Conservation (phyloP, 805 yeast genomes). For the Kuraishia molischiana region DNA sequence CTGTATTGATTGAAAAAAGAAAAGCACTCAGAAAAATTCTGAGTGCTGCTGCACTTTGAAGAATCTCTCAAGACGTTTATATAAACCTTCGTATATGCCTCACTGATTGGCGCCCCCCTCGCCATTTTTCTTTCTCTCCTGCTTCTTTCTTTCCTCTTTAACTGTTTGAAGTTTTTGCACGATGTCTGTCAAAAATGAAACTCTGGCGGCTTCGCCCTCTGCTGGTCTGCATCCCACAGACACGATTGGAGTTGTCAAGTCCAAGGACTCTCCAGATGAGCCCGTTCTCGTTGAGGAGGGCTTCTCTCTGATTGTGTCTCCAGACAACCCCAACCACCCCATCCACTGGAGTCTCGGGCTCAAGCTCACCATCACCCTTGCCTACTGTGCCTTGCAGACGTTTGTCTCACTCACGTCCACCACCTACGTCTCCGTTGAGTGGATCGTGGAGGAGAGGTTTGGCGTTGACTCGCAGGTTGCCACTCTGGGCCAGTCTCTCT, state of each 20-base stretch:
- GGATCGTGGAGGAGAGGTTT: conserved; percentile 15
- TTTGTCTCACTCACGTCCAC: conserved; percentile 23
- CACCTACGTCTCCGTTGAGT: conserved; percentile 21
- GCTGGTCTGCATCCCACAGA: neutral
- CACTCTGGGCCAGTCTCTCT: conserved; percentile 23
- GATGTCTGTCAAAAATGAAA: neutral
- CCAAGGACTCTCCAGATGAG: conserved; percentile 1
- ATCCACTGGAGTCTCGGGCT: conserved; percentile 17
- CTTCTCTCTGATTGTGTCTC: conserved; percentile 14
- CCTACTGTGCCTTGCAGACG: conserved; percentile 19
- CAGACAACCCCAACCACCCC: conserved; percentile 22
- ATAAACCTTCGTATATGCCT: too few species aligned
- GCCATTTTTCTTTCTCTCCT: too few species aligned
- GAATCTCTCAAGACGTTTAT: too few species aligned
- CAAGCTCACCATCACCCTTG: conserved; percentile 15
- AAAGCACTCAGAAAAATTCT: too few species aligned
- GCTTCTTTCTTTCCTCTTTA: too few species aligned
- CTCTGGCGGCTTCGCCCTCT: neutral
- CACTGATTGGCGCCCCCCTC: too few species aligned
- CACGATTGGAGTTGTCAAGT: neutral
- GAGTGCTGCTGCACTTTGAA: too few species aligned
- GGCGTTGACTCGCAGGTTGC: conserved; percentile 19
- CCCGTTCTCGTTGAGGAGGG: conserved; percentile 13
- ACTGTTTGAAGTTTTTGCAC: too few species aligned
- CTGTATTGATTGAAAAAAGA: too few species aligned